Percentiles rank a stretch among this genome's conserved stretches.
Conservation (phyloP, 768 basidiomycete species). For the Calocera viscosa region DNA sequence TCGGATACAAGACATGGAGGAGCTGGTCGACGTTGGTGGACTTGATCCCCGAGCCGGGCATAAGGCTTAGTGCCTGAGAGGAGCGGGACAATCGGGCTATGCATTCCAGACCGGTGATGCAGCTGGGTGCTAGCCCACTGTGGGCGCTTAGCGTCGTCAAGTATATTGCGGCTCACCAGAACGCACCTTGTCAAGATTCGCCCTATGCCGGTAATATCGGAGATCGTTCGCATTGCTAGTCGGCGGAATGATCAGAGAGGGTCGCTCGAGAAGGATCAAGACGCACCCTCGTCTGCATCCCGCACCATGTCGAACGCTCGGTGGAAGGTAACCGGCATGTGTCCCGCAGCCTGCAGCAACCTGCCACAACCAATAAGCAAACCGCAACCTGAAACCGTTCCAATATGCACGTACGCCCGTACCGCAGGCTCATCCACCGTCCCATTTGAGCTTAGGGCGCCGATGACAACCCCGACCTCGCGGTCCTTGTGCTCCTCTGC, state of each 20-base stretch:
- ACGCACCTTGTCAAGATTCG: constrained; percentile 64
- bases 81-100: neutral
- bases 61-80: constrained; percentile 29
- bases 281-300: constrained; percentile 41
- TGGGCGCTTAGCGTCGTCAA: constrained; percentile 40
- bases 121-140: constrained; percentile 28
- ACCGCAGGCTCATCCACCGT: constrained; percentile 43
- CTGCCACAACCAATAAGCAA: neutral
- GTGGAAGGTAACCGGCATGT: constrained; percentile 55
- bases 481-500: constrained; percentile 31
- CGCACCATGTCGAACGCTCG: constrained; percentile 64
- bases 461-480: constrained; percentile 28
- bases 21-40: constrained; percentile 39
- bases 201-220: constrained; percentile 54
- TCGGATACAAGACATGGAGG: constrained; percentile 39
- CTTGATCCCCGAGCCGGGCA: constrained; percentile 71
- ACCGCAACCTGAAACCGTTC: neutral
- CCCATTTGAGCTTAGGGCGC: constrained; percentile 17
- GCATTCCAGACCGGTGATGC: neutral
- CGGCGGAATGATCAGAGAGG: neutral
- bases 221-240: constrained; percentile 34
- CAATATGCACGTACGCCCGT: constrained; percentile 35
- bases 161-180: neutral
- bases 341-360: constrained; percentile 41
- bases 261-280: neutral